Evolutionary conservation across 257 asterid species (phyloP), one percentile per base, ranked within the genome.

Genomic region (Apocynum venetum): DNA sequence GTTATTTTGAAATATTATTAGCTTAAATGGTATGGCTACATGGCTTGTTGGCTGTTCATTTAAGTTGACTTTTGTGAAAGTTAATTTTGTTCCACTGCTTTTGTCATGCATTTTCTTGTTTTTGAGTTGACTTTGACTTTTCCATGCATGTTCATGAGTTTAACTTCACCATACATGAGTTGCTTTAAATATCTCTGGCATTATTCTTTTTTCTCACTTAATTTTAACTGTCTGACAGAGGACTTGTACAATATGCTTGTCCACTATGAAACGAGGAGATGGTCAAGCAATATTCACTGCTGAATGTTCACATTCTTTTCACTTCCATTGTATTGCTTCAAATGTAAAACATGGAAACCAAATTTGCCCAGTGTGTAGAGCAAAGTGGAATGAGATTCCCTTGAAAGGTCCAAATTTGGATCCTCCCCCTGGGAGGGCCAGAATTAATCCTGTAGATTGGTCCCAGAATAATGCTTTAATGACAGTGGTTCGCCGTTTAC

Each of bases 211-310:
- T 81, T 77, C 82, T 85, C 51, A 73, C 52, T 9, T 13, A 25
- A 17, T 78, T 80, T 72, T 60, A 15, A 40, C 52, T 82, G 77
- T 46, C 60, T 67, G 83, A 41, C 98, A 93, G 98, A 96, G 89
- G 53, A 89, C 88, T 4, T 96, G 99, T 85, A 89, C 97, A 4
- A 93, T 96, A 82, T 96, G 99, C 83, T 86, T 96, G 88, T 91
- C 89, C 44, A 71, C 97, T 48, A 93, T 96, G 97, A 87, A 82
- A 78, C 87, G 91, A 48, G 95, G 99, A 71, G 95, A 96, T 75
- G 99, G 98, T 40, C 99, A 93, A 61, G 98, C 99, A 19, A 88
- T 96, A 63, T 96, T 91, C 83, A 96, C 98, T 19, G 99, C 97
- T 19, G 99, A 95, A 84, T 93, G 98, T 80, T 91, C 97, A 19